Evolutionary conservation across 2,329 filamentous ascomycete genomes (phyloP).

Genomic region (Stagonosporopsis chrysanthemi): DNA sequence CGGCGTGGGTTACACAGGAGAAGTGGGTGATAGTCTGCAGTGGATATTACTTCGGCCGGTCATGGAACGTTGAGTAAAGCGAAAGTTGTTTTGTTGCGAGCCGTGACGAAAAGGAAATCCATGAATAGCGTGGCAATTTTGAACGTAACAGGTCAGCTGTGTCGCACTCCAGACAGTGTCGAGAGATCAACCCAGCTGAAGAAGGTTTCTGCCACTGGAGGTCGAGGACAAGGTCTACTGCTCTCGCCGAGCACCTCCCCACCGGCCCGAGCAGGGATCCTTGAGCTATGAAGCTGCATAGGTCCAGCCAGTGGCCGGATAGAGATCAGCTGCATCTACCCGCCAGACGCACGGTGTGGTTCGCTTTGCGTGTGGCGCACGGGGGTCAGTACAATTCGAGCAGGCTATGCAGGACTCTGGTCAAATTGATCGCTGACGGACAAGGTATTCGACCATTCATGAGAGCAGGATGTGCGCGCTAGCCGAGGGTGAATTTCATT

Average conservation of each 20-base stretch:
- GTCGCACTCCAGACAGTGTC: neutral
- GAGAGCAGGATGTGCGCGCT: constrained; percentile 22
- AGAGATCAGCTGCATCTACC: constrained; percentile 34
- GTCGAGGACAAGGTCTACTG: constrained; percentile 20
- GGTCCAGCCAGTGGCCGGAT: constrained; percentile 39
- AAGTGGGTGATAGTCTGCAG: constrained; percentile 27
- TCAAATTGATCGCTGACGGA: constrained; percentile 35
- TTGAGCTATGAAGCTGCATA: constrained; percentile 20
- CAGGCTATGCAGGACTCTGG: constrained; percentile 41
- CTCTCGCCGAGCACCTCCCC: constrained; percentile 37
- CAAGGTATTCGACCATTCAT: constrained; percentile 32
- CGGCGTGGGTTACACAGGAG: constrained; percentile 39
- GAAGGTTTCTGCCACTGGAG: constrained; percentile 21
- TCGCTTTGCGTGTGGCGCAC: constrained; percentile 37
- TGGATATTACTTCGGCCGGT: constrained; percentile 30
- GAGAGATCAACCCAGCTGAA: constrained; percentile 21
- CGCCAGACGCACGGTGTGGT: constrained; percentile 34
- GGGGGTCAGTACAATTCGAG: constrained; percentile 44
- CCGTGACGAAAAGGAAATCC: neutral
- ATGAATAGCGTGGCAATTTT: constrained; percentile 10
- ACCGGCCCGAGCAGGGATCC: constrained; percentile 30
- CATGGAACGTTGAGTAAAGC: constrained; percentile 18
- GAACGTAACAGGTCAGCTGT: constrained; percentile 5
- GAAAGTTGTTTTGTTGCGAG: neutral
- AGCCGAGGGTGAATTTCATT: constrained; percentile 39